Base-by-base conservation (phyloP, 208 protist species). In the Leishmania turanica region DNA sequence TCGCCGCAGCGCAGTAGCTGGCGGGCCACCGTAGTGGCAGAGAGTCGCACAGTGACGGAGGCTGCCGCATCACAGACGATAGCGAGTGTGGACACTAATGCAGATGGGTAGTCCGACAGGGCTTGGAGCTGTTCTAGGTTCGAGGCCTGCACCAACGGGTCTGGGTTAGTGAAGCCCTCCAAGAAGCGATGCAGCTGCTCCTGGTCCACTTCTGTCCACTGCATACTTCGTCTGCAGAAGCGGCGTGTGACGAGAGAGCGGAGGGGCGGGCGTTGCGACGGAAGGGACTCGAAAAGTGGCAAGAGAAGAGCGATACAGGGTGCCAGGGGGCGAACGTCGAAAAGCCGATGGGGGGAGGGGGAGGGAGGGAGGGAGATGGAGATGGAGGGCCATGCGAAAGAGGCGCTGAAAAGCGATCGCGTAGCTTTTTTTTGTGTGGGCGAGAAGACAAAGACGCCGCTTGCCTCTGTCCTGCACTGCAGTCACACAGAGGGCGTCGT, bases 201-300 rank as follows among this genome's bases (percentile, higher is more conserved):
- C 79, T 88, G 79, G 77, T 89, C 68, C 64, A 78, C 77, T 34
- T 68, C 64, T 62, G 72, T 82, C 86, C 86, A 88, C 53, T 86
- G 60, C 77, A 83, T 84, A 45, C 34, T 64, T 24, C 27, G 81
- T 62, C 72, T 81, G 62, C 70, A 7, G 51, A 56, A 73, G 34
- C n/a, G 56, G 51, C 34, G 21, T n/a, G 73, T 64, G 73, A 62
- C 3, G 73, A 37, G 27, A 37, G 69, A 49, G 40, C 9, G 19
- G 31, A 19, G 40, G 51, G 54, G 80, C 45, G 24, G 34, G 79
- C 24, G 47, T 40, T 6, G 73, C 2, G 24, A 73, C 65, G 62
- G 45, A 79, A n/a, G 17, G 66, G 66, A 27, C 17, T 47, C 19
- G 66, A 13, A 27, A 13, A 7, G 66, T 8, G 66, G 71, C 72